Evolutionary conservation across 192 early-diverging fungal genomes (phyloP), one percentile per base, ranked within the genome.

Genomic region (Podila minutissima): DNA sequence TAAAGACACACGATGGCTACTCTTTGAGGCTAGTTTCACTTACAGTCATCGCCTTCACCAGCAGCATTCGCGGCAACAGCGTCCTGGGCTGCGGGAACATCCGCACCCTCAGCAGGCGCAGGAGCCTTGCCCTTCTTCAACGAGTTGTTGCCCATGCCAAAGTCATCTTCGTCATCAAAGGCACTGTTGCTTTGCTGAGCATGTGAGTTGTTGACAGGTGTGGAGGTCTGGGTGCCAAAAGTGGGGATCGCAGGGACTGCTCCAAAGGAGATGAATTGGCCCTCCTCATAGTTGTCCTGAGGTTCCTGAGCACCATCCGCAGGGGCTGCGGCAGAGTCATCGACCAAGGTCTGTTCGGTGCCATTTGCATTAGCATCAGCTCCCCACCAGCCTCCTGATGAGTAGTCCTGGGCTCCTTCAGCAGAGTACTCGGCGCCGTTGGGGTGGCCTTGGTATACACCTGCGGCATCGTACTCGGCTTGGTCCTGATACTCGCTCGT

Each of bases 61-160:
- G 55, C 67, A 24, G 74, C 67, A 20, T 79, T 73, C 19, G 74
- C 79, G 57, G 49, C 69, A 46, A 60, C 77, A n/a, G 62, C 83
- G 24, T 78, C 70, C 49, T 75, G 68, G 17, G 31, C 33, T 24
- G 61, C 55, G 3, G 60, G 37, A 19, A 38, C 62, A 20, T 28
- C 61, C 4, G 37, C 15, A 17, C 24, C 61, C 20, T 75, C 76
- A 13, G 68, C 41, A 20, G 48, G 57, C 51, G 74, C 72, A 19
- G 58, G 66, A 62, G 59, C 51, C 28, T 68, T 72, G 0, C 70
- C 62, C 66, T 84, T 85, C 69, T 87, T 88, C 32, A 74, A 62
- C 17, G 83, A 66, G 55, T 63, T 85, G 74, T 92, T 92, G 24
- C 91, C 91, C 49, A 92, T 74, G 38, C 91, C 91, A 31, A 92